phyloP scores from a whole-genome alignment of 192 early-diverging fungal species.

The Linnemannia schmuckeri region DNA sequence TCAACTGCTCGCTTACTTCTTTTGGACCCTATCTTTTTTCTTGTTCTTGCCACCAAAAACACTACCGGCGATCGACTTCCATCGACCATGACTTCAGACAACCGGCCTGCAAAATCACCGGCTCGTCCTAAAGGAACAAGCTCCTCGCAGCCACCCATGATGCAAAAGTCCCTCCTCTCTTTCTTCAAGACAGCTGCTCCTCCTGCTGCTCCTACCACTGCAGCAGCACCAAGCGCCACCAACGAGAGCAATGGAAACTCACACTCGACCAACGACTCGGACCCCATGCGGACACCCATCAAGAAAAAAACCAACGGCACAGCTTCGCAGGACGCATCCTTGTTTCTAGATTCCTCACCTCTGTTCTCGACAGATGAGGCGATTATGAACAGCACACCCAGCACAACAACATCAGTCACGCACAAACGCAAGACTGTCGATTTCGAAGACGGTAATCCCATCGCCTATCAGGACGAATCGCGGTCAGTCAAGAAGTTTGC shows the following conservation, averaged over 20 bases:
- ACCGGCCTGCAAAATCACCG: constrained; percentile 28
- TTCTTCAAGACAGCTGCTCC: constrained; percentile 38
- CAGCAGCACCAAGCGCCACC: neutral
- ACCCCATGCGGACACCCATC: constrained; percentile 18
- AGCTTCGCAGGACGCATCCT: neutral
- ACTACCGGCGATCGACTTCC: neutral
- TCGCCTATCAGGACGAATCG: constrained; percentile 14
- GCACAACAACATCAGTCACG: neutral
- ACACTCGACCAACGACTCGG: neutral
- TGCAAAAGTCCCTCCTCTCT: constrained; percentile 45
- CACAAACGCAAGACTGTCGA: constrained; percentile 39
- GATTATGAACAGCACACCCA: neutral
- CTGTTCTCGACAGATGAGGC: constrained; percentile 42
- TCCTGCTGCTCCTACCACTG: neutral
- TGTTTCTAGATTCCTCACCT: neutral
- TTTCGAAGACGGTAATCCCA: constrained; percentile 22
- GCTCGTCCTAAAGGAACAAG: constrained; percentile 8
- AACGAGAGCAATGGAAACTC: neutral
- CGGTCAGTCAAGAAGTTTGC: constrained; percentile 50
- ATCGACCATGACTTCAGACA: constrained; percentile 38
- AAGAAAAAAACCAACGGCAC: neutral
- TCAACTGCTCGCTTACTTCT: neutral
- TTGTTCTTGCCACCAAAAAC: neutral
- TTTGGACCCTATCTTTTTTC: neutral
- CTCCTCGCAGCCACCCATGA: constrained; percentile 27